Conservation (phyloP, 805 yeast species). For the Lipomyces chichibuensis region DNA sequence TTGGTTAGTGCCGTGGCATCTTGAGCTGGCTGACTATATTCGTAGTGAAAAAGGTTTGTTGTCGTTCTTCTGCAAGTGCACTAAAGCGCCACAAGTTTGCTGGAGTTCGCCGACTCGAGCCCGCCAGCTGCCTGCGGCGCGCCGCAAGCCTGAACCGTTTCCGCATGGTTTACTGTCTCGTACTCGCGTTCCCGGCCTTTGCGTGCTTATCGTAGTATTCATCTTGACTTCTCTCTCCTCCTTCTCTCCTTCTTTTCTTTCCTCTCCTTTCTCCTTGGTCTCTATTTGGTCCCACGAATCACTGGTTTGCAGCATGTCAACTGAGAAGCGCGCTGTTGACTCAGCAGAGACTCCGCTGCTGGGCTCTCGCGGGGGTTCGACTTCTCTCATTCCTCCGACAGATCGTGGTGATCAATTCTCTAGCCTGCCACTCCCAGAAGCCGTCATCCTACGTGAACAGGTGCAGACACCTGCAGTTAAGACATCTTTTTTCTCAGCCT, state of each 20-base stretch:
- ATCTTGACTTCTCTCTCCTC: not conserved
- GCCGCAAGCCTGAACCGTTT: not conserved
- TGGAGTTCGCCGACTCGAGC: not conserved
- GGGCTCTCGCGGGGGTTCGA: slow-evolving; percentile 4
- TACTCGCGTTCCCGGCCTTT: not conserved
- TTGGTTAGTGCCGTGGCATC: too few species aligned
- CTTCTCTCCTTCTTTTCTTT: not conserved
- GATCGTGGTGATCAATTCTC: slow-evolving; percentile 33
- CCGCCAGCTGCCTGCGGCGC: not conserved
- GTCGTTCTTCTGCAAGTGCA: too few species aligned
- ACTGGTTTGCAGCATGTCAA: not conserved
- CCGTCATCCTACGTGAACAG: slow-evolving; percentile 44
- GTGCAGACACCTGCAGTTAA: slow-evolving; percentile 31
- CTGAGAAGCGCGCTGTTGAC: not conserved
- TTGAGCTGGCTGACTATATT: too few species aligned
- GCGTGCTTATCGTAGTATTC: not conserved
- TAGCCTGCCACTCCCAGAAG: slow-evolving; percentile 42
- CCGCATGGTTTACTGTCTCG: not conserved
- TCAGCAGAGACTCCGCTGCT: slow-evolving; percentile 3
- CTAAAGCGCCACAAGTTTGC: too few species aligned
- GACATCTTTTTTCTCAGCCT: slow-evolving; percentile 42
- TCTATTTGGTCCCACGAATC: not conserved
- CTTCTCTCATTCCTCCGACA: slow-evolving; percentile 7
- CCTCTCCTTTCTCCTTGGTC: not conserved
- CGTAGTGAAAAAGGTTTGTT: too few species aligned